Conservation (phyloP, 1,284 basidiomycete species). For the Athelia sp. region DNA sequence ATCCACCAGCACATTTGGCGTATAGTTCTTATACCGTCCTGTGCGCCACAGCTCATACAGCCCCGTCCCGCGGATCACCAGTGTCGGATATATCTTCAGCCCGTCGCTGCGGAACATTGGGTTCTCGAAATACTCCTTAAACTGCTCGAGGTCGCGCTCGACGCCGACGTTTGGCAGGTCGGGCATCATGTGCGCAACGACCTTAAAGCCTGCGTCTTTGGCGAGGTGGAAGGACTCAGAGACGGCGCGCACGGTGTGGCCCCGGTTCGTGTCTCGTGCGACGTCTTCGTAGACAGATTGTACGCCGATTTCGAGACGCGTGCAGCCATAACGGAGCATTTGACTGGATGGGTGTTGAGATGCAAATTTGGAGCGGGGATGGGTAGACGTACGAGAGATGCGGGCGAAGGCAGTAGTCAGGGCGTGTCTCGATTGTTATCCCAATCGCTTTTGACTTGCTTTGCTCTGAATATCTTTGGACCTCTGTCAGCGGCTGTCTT, state of each 20-base stretch:
- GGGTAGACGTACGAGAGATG: conserved; percentile 73
- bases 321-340: conserved; percentile 99
- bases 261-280: conserved; percentile 95
- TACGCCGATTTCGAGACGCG: conserved; percentile 96
- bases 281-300: conserved; percentile 99
- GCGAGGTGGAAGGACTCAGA: conserved; percentile 97
- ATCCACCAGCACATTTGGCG: conserved; percentile 96
- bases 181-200: conserved; percentile 98
- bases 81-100: conserved; percentile 96
- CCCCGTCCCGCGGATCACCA: conserved; percentile 97
- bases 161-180: conserved; percentile 96
- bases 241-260: conserved; percentile 97
- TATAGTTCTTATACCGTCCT: conserved; percentile 98
- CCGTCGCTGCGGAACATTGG: conserved; percentile 97
- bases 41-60: conserved; percentile 97
- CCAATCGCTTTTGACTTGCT: conserved; percentile 98
- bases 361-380: conserved; percentile 1
- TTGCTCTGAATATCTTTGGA: conserved; percentile 82
- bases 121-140: conserved; percentile 99
- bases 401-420: conserved; percentile 96
- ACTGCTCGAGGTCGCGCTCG: conserved; percentile 97
- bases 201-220: conserved; percentile 99
- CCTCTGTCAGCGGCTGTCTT: too few relatives aligned
- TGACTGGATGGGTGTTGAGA: conserved; percentile 48
- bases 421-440: conserved; percentile 98